Conservation (phyloP, 257 asterid species). For the Nyctanthes arbortristis region DNA sequence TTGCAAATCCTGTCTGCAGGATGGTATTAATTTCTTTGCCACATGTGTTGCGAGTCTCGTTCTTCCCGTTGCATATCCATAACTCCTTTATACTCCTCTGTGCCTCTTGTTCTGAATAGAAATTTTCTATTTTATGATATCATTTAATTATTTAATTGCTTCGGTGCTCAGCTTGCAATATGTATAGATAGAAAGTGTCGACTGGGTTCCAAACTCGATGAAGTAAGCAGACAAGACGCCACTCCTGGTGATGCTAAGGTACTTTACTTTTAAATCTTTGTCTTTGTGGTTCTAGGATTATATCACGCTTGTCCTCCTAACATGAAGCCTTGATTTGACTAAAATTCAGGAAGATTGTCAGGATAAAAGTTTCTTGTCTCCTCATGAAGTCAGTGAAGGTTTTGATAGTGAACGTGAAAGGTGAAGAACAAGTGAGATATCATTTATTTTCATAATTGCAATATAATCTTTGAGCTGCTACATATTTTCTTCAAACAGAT, state of each 20-base stretch:
- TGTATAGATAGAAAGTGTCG: constrained; percentile 65
- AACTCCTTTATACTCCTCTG: background rate
- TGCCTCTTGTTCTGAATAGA: background rate
- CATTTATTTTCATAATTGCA: constrained; percentile 27
- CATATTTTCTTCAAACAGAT: background rate
- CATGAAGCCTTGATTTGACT: constrained; percentile 21
- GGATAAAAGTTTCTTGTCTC: constrained; percentile 38
- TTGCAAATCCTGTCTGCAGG: background rate
- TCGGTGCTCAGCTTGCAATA: constrained; percentile 67
- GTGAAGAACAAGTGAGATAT: constrained; percentile 57
- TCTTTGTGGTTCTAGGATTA: constrained; percentile 26
- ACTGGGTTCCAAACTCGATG: constrained; percentile 42
- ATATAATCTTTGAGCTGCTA: constrained; percentile 18
- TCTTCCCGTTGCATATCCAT: background rate
- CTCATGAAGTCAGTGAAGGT: constrained; percentile 38
- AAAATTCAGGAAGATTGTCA: constrained; percentile 44
- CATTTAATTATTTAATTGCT: constrained; percentile 22
- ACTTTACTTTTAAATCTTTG: constrained; percentile 24
- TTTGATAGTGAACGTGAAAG: constrained; percentile 45
- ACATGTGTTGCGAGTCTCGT: background rate
- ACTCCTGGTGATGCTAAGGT: constrained; percentile 40
- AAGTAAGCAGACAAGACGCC: constrained; percentile 33
- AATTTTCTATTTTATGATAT: background rate
- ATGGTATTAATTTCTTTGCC: background rate
- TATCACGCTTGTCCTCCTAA: constrained; percentile 19